Percentiles rank a stretch among this genome's conserved stretches.
Evolutionary conservation across 2,329 filamentous ascomycete species (phyloP).

Genomic region (Didymella glomerata): DNA sequence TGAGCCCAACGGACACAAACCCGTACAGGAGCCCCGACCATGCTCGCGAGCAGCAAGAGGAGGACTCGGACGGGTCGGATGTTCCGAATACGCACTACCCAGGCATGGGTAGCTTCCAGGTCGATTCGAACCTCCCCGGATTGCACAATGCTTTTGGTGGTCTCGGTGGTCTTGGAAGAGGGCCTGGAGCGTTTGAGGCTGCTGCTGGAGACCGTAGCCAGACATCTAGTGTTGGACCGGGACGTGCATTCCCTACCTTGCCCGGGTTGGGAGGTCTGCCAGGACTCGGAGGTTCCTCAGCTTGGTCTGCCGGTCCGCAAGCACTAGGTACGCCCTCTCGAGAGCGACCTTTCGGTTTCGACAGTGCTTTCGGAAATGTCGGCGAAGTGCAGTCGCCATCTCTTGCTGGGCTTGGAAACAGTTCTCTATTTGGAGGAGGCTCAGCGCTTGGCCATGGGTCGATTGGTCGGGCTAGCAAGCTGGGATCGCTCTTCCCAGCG

Average conservation of each 20-base stretch:
- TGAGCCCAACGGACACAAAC: slow-evolving; percentile 94
- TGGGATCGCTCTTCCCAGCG: slow-evolving; percentile 85
- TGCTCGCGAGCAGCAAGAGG: slow-evolving; percentile 71
- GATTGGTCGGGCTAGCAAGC: slow-evolving; percentile 78
- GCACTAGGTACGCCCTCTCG: slow-evolving; percentile 77
- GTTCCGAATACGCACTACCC: slow-evolving; percentile 61
- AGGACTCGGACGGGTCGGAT: slow-evolving; percentile 65
- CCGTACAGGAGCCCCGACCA: slow-evolving; percentile 91
- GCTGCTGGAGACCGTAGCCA: slow-evolving; percentile 90
- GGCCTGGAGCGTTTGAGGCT: slow-evolving; percentile 55
- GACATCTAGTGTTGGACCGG: slow-evolving; percentile 83
- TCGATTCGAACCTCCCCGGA: slow-evolving; percentile 54
- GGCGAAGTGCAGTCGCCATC: slow-evolving; percentile 81
- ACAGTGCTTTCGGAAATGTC: slow-evolving; percentile 73
- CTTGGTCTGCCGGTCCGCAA: slow-evolving; percentile 72
- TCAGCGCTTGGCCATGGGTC: slow-evolving; percentile 66
- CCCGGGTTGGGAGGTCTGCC: slow-evolving; percentile 67
- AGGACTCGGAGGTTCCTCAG: slow-evolving; percentile 66
- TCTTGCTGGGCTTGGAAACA: slow-evolving; percentile 70
- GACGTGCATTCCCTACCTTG: slow-evolving; percentile 72
- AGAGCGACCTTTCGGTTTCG: slow-evolving; percentile 63
- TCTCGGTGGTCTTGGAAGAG: slow-evolving; percentile 61
- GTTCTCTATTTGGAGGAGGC: slow-evolving; percentile 66
- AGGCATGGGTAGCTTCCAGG: slow-evolving; percentile 63
- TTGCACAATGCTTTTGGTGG: slow-evolving; percentile 63